Evolutionary conservation across 75 land plant species (phyloP), one percentile per base, ranked within the genome.

Genomic region (Picea glauca): DNA sequence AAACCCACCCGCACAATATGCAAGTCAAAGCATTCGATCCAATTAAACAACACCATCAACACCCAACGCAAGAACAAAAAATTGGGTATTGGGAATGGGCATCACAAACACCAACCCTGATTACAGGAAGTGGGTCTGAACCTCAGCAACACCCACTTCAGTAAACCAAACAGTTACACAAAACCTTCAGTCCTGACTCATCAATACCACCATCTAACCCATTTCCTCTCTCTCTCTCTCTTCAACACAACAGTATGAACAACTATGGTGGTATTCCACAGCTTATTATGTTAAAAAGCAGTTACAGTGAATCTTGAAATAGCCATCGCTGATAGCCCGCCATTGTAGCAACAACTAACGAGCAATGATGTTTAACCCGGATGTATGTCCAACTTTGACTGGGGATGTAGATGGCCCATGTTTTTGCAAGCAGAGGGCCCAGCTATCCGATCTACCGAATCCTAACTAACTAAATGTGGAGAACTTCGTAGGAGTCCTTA

Each of bases 371-470:
- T 70, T 46, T 20, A 70, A 20, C 50, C 73, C 54, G n/a, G 9
- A 70, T 46, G 70, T 66, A 66, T 66, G 14, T 35, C 70, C 70
- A 17, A 7, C 73, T n/a, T 68, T 70, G 73, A 70, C 73, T 20
- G n/a, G n/a, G 20, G 15, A 33, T 33, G 73, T 68, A 12, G 38
- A 38, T 8, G 21, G 46, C 73, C 43, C 70, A 32, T n/a, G 3
- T 18, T 20, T 32, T 4, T 70, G 50, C 40, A 66, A 17, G 18
- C 54, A 8, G 50, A 70, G 54, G 73, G 73, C 73, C 54, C 73
- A 40, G 43, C 73, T 40, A 70, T 70, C 73, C 50, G 40, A 70
- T 70, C 73, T 21, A 70, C 73, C 50, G n/a, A 70, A 70, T 70
- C 54, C 73, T 70, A 70, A 70, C 73, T 40, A 70, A 70, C 73